phyloP scores from a whole-genome alignment of 2,329 filamentous ascomycete species.

The Cladosporium sp. region DNA sequence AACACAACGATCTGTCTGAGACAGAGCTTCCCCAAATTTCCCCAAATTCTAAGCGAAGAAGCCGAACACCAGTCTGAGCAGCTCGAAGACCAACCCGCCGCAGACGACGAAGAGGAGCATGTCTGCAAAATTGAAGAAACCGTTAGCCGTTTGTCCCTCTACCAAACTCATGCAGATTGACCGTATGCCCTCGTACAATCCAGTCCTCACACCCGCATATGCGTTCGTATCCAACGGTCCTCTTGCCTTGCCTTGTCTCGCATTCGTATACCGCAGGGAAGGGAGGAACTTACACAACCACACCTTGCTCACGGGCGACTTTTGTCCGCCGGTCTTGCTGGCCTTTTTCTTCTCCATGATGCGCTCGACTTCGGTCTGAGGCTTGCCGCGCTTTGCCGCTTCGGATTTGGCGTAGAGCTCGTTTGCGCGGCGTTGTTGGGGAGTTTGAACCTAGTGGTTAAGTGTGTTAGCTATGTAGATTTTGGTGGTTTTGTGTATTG shows the following conservation, averaged over 20 bases:
- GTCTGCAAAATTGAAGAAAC: constrained; percentile 37
- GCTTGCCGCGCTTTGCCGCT: constrained; percentile 69
- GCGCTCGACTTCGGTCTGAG: constrained; percentile 39
- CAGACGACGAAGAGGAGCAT: constrained; percentile 60
- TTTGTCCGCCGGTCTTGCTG: constrained; percentile 21
- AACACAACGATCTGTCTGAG: too few relatives aligned
- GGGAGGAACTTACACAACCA: constrained; percentile 54
- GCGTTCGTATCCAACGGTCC: too few relatives aligned
- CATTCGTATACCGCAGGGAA: background rate
- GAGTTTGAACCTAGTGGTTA: constrained; percentile 67
- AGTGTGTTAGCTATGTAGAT: background rate
- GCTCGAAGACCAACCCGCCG: constrained; percentile 57
- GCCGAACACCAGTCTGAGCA: constrained; percentile 46
- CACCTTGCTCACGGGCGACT: constrained; percentile 49
- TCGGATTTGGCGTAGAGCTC: constrained; percentile 72
- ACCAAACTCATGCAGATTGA: too few relatives aligned
- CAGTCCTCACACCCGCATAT: too few relatives aligned
- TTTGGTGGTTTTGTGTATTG: background rate
- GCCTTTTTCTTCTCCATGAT: constrained; percentile 46
- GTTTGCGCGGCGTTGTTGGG: constrained; percentile 76
- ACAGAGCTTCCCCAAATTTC: too few relatives aligned
- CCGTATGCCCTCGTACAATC: too few relatives aligned
- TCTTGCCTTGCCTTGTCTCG: background rate
- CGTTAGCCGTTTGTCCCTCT: background rate
- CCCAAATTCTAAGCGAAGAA: background rate